These are phyloP conservation scores for Talaromyces stipitatus DNA, from an alignment of 495 filamentous ascomycete species.

Conservation along the genomic window DNA sequence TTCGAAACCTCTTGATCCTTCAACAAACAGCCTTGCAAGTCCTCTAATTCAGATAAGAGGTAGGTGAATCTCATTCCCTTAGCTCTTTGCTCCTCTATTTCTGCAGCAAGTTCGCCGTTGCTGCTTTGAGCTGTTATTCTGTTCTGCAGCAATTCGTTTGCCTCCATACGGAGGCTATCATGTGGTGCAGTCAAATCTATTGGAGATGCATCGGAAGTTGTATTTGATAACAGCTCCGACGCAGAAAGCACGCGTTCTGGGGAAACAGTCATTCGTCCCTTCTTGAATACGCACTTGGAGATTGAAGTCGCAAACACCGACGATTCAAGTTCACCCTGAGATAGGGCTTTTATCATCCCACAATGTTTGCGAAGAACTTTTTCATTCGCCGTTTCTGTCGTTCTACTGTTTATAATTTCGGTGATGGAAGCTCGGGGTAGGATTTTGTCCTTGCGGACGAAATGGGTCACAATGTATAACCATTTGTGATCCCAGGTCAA, in stretches of 20 bases:
- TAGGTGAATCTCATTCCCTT: conserved; percentile 16
- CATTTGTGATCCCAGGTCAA: conserved; percentile 61
- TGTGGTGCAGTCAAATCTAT: background rate
- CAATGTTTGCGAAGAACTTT: background rate
- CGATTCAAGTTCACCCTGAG: conserved; percentile 30
- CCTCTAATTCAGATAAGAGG: conserved; percentile 29
- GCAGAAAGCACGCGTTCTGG: conserved; percentile 58
- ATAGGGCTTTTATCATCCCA: background rate
- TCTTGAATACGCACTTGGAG: conserved; percentile 71
- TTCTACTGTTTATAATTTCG: background rate
- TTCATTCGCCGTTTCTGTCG: background rate
- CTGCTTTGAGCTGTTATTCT: background rate
- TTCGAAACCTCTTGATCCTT: conserved; percentile 8
- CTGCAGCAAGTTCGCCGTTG: background rate
- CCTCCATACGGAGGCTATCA: background rate
- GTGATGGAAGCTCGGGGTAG: conserved; percentile 7
- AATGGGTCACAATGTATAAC: conserved; percentile 59
- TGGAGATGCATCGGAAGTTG: background rate
- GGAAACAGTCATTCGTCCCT: conserved; percentile 64
- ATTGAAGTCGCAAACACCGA: conserved; percentile 46
- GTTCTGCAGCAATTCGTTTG: background rate
- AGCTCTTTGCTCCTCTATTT: background rate
- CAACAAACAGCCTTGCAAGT: conserved; percentile 15
- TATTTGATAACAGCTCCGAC: conserved; percentile 34
- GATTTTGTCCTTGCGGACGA: conserved; percentile 49